Percentiles rank a stretch among this genome's conserved stretches.
phyloP scores from a whole-genome alignment of 139 green algal species.

The Picochlorum sp. region DNA sequence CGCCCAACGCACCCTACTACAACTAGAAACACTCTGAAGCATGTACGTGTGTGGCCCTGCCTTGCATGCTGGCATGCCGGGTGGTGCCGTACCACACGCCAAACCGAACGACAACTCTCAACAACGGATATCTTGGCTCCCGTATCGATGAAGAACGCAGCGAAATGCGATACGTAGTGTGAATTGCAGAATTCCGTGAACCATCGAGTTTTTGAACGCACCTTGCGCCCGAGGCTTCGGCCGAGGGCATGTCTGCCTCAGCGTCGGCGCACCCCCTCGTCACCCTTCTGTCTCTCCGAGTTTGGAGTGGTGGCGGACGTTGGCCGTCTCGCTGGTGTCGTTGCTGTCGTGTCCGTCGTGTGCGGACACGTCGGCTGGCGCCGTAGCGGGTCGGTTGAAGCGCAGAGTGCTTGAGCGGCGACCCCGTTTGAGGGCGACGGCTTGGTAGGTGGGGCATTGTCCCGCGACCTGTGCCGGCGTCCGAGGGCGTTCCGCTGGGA shows the following conservation, averaged over 20 bases:
- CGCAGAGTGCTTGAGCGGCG: slow-evolving; percentile 31
- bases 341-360: no score
- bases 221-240: slow-evolving; percentile 72
- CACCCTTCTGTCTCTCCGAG: slow-evolving; percentile 38
- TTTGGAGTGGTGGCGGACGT: not conserved
- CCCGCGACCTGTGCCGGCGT: not conserved
- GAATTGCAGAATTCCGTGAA: slow-evolving; percentile 89
- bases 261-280: slow-evolving; percentile 64
- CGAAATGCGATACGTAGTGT: slow-evolving; percentile 92
- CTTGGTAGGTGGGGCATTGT: slow-evolving; percentile 30
- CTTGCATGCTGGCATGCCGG: not conserved
- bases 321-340: not conserved
- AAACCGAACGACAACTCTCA: slow-evolving; percentile 69
- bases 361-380: slow-evolving; percentile 20
- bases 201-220: slow-evolving; percentile 91
- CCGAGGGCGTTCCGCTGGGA: not conserved
- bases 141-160: slow-evolving; percentile 89
- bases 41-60: no score
- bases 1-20: not conserved
- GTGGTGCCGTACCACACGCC: not conserved
- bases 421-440: slow-evolving; percentile 26
- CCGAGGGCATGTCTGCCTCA: slow-evolving; percentile 78
- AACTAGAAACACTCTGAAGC: no score
- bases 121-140: slow-evolving; percentile 60
- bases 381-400: slow-evolving; percentile 11